Evolutionary conservation across 305 asterid species (phyloP).

Genomic region (Rubia tinctorum): DNA sequence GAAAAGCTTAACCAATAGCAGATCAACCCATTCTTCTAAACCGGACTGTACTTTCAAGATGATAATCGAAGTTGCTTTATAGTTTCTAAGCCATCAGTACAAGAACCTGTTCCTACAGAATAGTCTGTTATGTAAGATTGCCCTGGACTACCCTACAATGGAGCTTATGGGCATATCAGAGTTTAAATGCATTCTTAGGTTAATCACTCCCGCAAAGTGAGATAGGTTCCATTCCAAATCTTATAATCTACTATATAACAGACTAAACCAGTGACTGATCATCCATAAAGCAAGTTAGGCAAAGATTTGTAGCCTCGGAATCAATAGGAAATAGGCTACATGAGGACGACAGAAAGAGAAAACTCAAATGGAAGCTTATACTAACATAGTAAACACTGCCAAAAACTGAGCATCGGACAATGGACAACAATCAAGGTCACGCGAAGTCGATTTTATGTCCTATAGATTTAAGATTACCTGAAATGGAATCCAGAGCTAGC

Average conservation of each 20-base stretch:
- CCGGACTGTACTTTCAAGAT: not conserved
- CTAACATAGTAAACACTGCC: not conserved
- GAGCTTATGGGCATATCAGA: not conserved
- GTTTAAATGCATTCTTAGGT: not conserved
- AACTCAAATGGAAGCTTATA: not conserved
- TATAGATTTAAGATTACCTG: conserved; percentile 38
- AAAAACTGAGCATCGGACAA: not conserved
- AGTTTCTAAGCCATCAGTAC: not conserved
- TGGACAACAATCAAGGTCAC: not conserved
- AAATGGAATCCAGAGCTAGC: conserved; percentile 75
- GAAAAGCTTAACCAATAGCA: not conserved
- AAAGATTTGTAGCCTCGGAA: not conserved
- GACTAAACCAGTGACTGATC: not conserved
- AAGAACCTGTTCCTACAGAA: not conserved
- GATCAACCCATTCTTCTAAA: not conserved
- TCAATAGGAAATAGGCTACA: not conserved
- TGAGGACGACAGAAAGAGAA: not conserved
- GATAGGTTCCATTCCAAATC: not conserved
- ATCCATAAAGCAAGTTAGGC: not conserved
- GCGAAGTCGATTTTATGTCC: not conserved
- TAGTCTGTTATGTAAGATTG: not conserved
- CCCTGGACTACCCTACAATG: not conserved
- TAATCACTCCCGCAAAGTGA: not conserved
- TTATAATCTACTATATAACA: not conserved
- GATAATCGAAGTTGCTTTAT: not conserved